Percentiles rank a stretch among this genome's conserved stretches.
Evolutionary conservation across 2,329 filamentous ascomycete species (phyloP).

Genomic region (Zarea fungicola): DNA sequence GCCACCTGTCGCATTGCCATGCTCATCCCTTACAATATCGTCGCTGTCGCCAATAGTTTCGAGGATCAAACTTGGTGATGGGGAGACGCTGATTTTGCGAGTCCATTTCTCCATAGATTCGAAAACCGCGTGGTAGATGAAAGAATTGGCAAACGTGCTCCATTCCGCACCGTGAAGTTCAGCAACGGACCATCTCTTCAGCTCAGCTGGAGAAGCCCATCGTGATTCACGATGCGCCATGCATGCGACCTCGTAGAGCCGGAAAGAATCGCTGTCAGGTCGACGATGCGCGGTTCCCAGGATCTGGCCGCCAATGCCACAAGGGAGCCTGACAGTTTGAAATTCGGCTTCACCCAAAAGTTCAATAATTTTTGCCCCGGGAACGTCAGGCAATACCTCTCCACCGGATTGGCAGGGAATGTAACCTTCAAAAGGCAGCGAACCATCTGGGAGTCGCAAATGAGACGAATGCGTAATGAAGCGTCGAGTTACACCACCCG

Average conservation of each 20-base stretch:
- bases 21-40: constrained; percentile 16
- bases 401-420: constrained; percentile 18
- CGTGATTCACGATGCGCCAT: constrained; percentile 18
- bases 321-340: constrained; percentile 14
- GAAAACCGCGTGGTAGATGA: constrained; percentile 19
- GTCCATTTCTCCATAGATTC: constrained; percentile 15
- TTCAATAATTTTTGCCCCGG: not conserved
- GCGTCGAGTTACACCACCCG: constrained; percentile 15
- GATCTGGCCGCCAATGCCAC: constrained; percentile 16
- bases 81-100: not conserved
- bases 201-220: constrained; percentile 13
- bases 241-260: constrained; percentile 16
- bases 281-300: constrained; percentile 13
- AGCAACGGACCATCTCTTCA: constrained; percentile 13
- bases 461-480: constrained; percentile 12
- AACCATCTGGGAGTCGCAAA: constrained; percentile 15
- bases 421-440: constrained; percentile 15
- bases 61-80: not conserved
- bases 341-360: constrained; percentile 18
- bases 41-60: constrained; percentile 5
- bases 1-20: constrained; percentile 17
- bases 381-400: not conserved
- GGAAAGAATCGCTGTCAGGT: constrained; percentile 14
- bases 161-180: constrained; percentile 14
- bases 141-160: constrained; percentile 18